Evolutionary conservation across 2,329 filamentous ascomycete species (phyloP), one percentile per base, ranked within the genome.

Genomic region (Metarhizium brunneum): DNA sequence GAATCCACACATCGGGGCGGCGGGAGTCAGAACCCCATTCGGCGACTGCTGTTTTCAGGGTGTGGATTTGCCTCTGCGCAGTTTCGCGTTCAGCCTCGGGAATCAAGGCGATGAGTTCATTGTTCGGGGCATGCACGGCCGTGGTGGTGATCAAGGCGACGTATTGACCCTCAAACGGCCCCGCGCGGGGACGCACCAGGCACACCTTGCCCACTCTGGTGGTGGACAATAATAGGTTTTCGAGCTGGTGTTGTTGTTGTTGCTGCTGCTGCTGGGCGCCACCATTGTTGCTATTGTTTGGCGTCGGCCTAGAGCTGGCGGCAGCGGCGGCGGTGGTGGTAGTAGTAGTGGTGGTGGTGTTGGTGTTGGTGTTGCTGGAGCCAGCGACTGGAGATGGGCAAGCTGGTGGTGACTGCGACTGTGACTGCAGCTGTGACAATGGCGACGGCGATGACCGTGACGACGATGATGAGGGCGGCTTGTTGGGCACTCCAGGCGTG

Each of bases 121-220:
- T 50, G 55, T 30, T 50, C 47, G 35, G 36, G 38, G 47, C 65
- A 64, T 48, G 43, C 40, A 56, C 51, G 50, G 20, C 50, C 18
- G 58, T 50, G 47, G 79, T 63, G 25, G 72, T 75, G 60, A 80
- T 60, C 53, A 80, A 70, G 43, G 75, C 77, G 35, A 80, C 73
- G 36, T 75, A 65, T 57, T 75, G 76, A 14, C 73, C 76, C 58
- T 81, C 77, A 50, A 81, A 74, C 14, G 74, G 70, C 8, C 78
- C 78, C 10, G 77, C 77, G 56, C 72, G 75, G 18, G 78, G 78
- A 35, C 67, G 72, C 25, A 80, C 67, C 14, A 78, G 65, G 47
- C 70, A 72, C 14, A 73, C 71, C 57, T 66, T 70, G 30, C 68
- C 70, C 14, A 80, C 69, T 20, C 70, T 68, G 29, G 65, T 68